A percentile compares a stretch with the other conserved stretches of the same genome.
These are phyloP conservation scores for Quercus robur DNA, from an alignment of 306 rosid species.

Conservation along the genomic window DNA sequence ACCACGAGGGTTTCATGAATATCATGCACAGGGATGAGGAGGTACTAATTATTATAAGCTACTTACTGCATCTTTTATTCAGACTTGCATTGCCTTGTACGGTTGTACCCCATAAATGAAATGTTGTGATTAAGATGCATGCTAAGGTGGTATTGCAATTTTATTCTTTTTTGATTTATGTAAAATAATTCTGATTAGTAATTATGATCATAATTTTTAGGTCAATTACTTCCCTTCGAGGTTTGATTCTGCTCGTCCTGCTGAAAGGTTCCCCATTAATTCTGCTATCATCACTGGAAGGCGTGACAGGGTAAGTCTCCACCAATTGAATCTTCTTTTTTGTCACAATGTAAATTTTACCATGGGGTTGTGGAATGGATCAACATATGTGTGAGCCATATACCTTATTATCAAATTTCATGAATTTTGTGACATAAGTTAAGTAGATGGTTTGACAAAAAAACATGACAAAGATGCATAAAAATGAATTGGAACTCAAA, in stretches of 20 bases:
- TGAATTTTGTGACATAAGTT: too few relatives aligned
- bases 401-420: too few relatives aligned
- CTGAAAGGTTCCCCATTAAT: slow-evolving; percentile 70
- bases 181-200: slow-evolving; percentile 1
- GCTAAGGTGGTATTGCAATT: not conserved
- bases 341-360: not conserved
- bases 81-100: not conserved
- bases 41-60: slow-evolving; percentile 9
- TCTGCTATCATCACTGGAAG: slow-evolving; percentile 37
- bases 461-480: too few relatives aligned
- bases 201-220: slow-evolving; percentile 32
- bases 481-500: too few relatives aligned
- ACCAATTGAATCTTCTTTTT: not conserved
- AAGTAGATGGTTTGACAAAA: too few relatives aligned
- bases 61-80: not conserved
- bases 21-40: slow-evolving; percentile 94
- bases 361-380: too few relatives aligned
- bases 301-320: slow-evolving; percentile 72
- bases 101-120: too few relatives aligned
- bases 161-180: not conserved
- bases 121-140: too few relatives aligned
- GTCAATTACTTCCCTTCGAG: slow-evolving; percentile 93
- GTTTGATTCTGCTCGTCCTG: slow-evolving; percentile 73
- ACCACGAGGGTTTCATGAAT: slow-evolving; percentile 91
- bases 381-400: not conserved